Percentiles rank a stretch among this genome's conserved stretches.
Conservation (phyloP, 2,329 filamentous ascomycete genomes). For the Penicillium glabrum region DNA sequence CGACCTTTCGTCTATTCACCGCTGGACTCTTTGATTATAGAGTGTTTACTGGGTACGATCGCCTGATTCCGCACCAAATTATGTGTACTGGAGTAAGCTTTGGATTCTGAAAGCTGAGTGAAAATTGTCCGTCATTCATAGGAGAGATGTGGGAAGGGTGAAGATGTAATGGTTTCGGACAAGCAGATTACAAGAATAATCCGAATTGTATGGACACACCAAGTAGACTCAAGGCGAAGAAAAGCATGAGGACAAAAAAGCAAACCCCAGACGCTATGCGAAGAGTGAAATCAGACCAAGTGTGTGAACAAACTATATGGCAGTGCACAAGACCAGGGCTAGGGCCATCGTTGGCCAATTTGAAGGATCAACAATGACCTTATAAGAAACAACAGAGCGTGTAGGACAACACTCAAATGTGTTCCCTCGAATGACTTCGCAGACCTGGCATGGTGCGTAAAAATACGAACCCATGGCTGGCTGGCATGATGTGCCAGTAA, state of each 20-base stretch:
- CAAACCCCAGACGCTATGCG: slow-evolving; percentile 41
- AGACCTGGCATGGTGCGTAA: not conserved
- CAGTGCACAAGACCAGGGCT: slow-evolving; percentile 12
- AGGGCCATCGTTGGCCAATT: slow-evolving; percentile 1
- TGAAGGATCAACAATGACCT: not conserved
- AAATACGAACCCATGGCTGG: not conserved
- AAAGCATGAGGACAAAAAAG: slow-evolving; percentile 9
- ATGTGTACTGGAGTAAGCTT: not conserved
- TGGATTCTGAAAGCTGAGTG: not conserved
- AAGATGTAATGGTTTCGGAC: slow-evolving; percentile 6
- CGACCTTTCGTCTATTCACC: not conserved
- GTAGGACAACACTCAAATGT: not conserved
- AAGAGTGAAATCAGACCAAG: slow-evolving; percentile 32
- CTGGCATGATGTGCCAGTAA: not conserved
- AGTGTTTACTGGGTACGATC: not conserved
- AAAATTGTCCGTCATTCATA: not conserved
- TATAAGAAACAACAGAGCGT: not conserved
- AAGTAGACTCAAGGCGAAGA: not conserved
- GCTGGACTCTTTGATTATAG: not conserved
- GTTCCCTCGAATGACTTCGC: not conserved
- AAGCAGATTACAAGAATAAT: slow-evolving; percentile 16
- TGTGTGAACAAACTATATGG: slow-evolving; percentile 21
- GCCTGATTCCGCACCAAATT: not conserved
- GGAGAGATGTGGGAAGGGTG: not conserved
- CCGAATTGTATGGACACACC: slow-evolving; percentile 4